A percentile compares a stretch with the other conserved stretches of the same genome.
These are phyloP conservation scores for Carpinus fangiana DNA, from an alignment of 306 rosid genomes.

Conservation along the genomic window DNA sequence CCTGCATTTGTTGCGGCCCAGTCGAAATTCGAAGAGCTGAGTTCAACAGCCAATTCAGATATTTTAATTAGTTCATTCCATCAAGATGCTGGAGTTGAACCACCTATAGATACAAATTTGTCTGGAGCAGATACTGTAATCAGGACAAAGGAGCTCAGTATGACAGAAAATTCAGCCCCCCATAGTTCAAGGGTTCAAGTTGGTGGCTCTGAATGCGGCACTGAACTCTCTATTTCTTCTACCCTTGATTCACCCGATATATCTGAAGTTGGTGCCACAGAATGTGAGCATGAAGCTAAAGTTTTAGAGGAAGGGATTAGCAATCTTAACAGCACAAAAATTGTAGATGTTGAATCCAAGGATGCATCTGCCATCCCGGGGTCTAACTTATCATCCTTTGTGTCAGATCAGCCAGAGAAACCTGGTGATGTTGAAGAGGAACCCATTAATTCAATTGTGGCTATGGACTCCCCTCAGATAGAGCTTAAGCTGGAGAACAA, in stretches of 20 bases:
- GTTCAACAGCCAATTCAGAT: conserved; percentile 46
- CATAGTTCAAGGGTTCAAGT: conserved; percentile 47
- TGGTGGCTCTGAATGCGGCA: conserved; percentile 80
- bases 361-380: conserved; percentile 23
- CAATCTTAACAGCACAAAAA: conserved; percentile 33
- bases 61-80: conserved; percentile 36
- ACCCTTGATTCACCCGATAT: conserved; percentile 85
- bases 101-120: conserved; percentile 40
- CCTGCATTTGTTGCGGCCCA: conserved; percentile 76
- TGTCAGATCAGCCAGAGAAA: conserved; percentile 42
- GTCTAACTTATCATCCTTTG: conserved; percentile 29
- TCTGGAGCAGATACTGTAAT: conserved; percentile 36
- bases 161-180: conserved; percentile 43
- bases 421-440: conserved; percentile 29
- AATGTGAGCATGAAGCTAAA: conserved; percentile 49
- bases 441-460: conserved; percentile 30
- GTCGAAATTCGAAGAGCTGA: conserved; percentile 70
- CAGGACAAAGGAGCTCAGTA: conserved; percentile 44
- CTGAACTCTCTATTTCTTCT: conserved; percentile 82
- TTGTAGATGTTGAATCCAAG: conserved; percentile 35
- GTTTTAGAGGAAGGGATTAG: conserved; percentile 43
- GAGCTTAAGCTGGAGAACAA: conserved; percentile 41
- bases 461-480: conserved; percentile 34
- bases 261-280: conserved; percentile 59
- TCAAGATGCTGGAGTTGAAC: conserved; percentile 55